These are phyloP conservation scores for Plenodomus lindquistii DNA, from an alignment of 2,329 filamentous ascomycete genomes.

Conservation along the genomic window DNA sequence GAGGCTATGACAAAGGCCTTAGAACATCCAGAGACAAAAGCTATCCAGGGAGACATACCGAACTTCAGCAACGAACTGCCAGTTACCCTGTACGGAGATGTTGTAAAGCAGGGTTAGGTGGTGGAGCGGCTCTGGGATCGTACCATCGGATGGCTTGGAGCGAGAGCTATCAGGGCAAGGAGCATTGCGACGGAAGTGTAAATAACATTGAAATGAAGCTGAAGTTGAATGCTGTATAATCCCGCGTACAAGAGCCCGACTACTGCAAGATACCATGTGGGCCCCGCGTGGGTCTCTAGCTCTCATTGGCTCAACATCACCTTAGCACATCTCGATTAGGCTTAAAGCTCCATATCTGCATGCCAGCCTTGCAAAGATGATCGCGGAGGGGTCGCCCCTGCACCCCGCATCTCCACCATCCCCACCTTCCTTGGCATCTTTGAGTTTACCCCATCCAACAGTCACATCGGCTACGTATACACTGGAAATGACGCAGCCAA, in stretches of 20 bases:
- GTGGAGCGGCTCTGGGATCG: neutral
- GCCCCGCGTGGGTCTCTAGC: no score
- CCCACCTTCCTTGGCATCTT: constrained; percentile 12
- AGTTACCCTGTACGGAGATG: constrained; percentile 25
- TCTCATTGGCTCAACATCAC: no score
- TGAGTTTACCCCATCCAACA: neutral
- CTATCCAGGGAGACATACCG: constrained; percentile 43
- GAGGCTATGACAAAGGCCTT: constrained; percentile 28
- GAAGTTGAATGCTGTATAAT: no score
- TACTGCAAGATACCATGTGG: no score
- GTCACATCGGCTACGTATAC: neutral
- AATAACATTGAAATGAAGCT: no score
- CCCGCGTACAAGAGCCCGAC: no score
- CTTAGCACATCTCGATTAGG: no score
- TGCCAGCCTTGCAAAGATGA: neutral
- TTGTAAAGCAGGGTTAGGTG: constrained; percentile 18
- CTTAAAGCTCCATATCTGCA: no score
- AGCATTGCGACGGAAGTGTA: no score
- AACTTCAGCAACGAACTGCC: constrained; percentile 45
- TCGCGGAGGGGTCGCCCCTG: constrained; percentile 3
- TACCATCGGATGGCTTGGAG: no score
- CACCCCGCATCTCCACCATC: constrained; percentile 6
- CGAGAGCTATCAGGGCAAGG: no score
- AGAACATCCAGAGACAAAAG: constrained; percentile 25
- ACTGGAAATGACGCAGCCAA: neutral